Conservation (phyloP, 306 rosid species). For the Prunus padus region DNA sequence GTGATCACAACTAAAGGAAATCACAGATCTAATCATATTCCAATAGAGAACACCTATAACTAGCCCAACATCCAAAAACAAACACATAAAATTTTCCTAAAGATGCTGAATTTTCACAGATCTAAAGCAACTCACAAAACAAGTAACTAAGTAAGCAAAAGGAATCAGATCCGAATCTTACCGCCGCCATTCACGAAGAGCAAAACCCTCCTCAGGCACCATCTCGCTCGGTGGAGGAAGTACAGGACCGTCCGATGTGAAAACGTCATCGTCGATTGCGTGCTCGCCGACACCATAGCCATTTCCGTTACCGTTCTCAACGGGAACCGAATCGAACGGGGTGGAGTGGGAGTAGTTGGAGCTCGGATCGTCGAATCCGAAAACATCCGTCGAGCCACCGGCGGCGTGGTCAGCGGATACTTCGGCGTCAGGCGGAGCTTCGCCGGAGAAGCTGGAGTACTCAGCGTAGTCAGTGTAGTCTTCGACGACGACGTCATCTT, state of each 20-base stretch:
- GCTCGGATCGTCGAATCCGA: conserved; percentile 71
- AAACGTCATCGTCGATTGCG: conserved; percentile 52
- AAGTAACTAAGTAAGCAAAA: not conserved
- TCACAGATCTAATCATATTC: conserved; percentile 24
- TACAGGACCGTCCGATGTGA: conserved; percentile 78
- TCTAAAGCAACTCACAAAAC: conserved; percentile 13
- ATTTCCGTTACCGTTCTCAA: conserved; percentile 71
- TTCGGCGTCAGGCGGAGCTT: conserved; percentile 44
- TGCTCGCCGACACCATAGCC: conserved; percentile 43
- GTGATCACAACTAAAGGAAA: not conserved
- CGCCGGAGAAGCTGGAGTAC: conserved; percentile 53
- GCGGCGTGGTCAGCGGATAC: conserved; percentile 55
- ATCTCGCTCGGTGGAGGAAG: conserved; percentile 82
- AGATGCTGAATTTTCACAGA: conserved; percentile 4
- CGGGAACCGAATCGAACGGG: conserved; percentile 58
- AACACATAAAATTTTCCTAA: not conserved
- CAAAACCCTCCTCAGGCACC: conserved; percentile 81
- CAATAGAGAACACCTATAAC: not conserved
- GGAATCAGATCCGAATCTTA: conserved; percentile 45
- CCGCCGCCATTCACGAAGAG: conserved; percentile 99
- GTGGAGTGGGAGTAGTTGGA: conserved; percentile 69
- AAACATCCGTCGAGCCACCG: conserved; percentile 62
- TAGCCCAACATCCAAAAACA: not conserved
- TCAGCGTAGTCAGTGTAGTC: conserved; percentile 54
- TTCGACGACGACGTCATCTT: conserved; percentile 44